A percentile compares a stretch with the other conserved stretches of the same genome.
Evolutionary conservation across 257 asterid species (phyloP).

Genomic region (Solanum etuberosum): DNA sequence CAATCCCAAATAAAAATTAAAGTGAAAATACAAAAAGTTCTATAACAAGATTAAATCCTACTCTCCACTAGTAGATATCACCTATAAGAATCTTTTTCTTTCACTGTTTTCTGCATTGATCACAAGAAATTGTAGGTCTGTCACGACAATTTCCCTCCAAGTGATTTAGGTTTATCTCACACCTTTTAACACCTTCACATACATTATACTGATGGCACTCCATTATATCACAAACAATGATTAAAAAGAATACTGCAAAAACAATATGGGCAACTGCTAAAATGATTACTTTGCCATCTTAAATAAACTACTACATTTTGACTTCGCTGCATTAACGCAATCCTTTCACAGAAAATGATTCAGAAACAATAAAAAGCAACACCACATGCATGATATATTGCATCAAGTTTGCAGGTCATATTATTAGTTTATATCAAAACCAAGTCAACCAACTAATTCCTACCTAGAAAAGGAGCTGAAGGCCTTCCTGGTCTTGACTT

Average conservation of each 20-base stretch:
- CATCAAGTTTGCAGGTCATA: neutral
- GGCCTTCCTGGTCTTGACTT: slow-evolving; percentile 9
- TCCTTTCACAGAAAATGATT: neutral
- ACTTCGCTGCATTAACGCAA: neutral
- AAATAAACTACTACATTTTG: neutral
- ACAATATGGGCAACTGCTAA: neutral
- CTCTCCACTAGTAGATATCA: neutral
- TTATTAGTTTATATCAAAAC: neutral
- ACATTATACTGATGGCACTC: neutral
- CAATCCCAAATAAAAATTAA: neutral
- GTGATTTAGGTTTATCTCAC: neutral
- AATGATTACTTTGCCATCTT: neutral
- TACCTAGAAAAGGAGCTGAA: slow-evolving; percentile 4
- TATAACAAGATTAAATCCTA: neutral
- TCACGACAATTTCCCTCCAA: neutral
- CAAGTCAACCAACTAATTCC: neutral
- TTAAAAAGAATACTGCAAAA: neutral
- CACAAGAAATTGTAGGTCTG: neutral
- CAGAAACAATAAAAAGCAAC: neutral
- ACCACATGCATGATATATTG: neutral
- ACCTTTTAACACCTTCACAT: neutral
- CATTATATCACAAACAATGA: neutral
- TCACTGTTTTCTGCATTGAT: neutral
- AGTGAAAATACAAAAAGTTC: neutral
- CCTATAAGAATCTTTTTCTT: neutral